A percentile compares a stretch with the other conserved stretches of the same genome.
Conservation (phyloP, 2,329 filamentous ascomycete genomes). For the Diplodia intermedia region DNA sequence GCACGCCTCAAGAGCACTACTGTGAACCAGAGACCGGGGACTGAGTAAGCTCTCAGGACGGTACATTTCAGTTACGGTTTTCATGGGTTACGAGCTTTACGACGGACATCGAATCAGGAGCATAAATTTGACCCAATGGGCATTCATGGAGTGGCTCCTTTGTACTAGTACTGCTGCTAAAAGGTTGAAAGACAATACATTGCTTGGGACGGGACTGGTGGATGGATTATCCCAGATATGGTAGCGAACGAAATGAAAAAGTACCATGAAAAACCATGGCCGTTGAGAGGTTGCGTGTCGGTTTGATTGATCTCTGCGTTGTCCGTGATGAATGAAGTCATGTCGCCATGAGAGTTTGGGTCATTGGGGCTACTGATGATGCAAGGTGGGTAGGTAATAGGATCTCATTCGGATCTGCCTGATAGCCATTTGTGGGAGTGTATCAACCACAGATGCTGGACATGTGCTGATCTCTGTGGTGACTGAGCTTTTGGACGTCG, state of each 20-base stretch:
- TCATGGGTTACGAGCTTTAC: slow-evolving; percentile 26
- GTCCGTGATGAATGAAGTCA: too few species aligned
- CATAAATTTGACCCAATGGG: neutral
- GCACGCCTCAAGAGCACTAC: neutral
- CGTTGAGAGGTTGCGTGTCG: too few species aligned
- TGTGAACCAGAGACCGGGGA: neutral
- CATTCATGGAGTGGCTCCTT: slow-evolving; percentile 11
- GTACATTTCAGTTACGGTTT: neutral
- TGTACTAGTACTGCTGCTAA: slow-evolving; percentile 25
- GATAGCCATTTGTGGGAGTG: too few species aligned
- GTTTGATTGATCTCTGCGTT: too few species aligned
- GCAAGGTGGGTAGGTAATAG: too few species aligned
- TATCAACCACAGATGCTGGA: too few species aligned
- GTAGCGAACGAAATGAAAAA: slow-evolving; percentile 12
- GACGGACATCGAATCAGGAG: slow-evolving; percentile 5
- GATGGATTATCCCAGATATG: neutral
- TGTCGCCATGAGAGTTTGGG: too few species aligned
- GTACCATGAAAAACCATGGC: too few species aligned
- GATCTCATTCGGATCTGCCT: too few species aligned
- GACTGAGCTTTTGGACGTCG: too few species aligned
- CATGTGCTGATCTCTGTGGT: too few species aligned
- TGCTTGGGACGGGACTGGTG: slow-evolving; percentile 3
- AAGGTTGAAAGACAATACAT: neutral
- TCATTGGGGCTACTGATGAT: too few species aligned
- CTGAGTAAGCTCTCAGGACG: neutral